Percentiles rank a stretch among this genome's conserved stretches.
Evolutionary conservation across 1,139 yeast species (phyloP).

Genomic region (Blastobotrys illinoisensis): DNA sequence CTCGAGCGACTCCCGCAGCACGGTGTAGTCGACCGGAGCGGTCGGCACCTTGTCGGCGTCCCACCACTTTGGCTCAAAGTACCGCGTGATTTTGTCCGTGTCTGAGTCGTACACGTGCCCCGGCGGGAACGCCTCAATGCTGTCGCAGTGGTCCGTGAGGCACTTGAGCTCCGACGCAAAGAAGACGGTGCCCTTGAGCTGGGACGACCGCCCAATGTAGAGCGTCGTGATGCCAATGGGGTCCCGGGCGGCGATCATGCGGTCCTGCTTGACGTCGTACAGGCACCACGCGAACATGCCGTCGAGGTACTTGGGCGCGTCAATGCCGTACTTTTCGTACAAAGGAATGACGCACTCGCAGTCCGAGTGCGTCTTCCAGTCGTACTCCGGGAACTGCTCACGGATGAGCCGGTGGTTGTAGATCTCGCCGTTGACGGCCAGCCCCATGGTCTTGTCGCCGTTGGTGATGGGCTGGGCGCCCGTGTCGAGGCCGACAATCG

Average conservation of each 20-base stretch:
- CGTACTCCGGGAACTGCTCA: constrained; percentile 62
- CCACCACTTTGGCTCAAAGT: constrained; percentile 93
- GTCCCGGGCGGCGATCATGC: constrained; percentile 95
- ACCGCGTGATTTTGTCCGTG: constrained; percentile 79
- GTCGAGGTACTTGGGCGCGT: constrained; percentile 87
- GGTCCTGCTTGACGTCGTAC: constrained; percentile 76
- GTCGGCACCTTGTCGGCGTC: constrained; percentile 70
- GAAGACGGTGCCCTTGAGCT: constrained; percentile 67
- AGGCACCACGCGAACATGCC: constrained; percentile 98
- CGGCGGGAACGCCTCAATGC: constrained; percentile 91
- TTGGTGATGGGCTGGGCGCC: constrained; percentile 97
- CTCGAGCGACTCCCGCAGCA: constrained; percentile 77
- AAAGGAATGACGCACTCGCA: constrained; percentile 97
- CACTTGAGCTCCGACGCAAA: constrained; percentile 95
- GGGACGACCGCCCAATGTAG: constrained; percentile 83
- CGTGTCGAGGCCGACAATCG: constrained; percentile 83
- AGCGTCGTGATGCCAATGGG: constrained; percentile 96
- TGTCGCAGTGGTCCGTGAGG: constrained; percentile 89
- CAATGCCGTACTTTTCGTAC: constrained; percentile 76
- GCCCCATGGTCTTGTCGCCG: constrained; percentile 61
- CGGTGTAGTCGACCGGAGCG: constrained; percentile 62
- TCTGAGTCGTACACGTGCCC: constrained; percentile 94
- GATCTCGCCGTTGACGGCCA: constrained; percentile 96
- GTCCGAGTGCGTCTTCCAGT: constrained; percentile 82
- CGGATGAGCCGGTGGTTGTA: constrained; percentile 92